These are phyloP conservation scores for Hypoxylon perforatum DNA, from an alignment of 495 filamentous ascomycete genomes.

Conservation along the genomic window DNA sequence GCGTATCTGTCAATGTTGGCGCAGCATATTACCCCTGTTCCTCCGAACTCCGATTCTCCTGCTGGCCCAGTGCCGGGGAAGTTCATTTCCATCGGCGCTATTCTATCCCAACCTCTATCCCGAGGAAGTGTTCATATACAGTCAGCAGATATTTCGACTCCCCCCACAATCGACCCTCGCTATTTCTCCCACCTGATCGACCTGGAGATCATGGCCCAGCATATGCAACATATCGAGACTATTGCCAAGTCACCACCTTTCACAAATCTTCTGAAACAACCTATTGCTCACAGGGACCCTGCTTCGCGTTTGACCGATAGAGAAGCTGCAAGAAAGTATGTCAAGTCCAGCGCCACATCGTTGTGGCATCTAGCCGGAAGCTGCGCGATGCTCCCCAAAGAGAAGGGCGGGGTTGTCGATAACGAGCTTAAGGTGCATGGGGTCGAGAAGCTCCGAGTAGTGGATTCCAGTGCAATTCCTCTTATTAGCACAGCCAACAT, in stretches of 20 bases:
- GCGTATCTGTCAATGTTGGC: slow-evolving; percentile 6
- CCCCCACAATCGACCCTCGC: slow-evolving; percentile 41
- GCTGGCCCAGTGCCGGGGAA: slow-evolving; percentile 33
- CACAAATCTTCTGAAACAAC: slow-evolving; percentile 30
- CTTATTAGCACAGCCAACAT: too few species aligned
- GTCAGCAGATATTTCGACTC: slow-evolving; percentile 37
- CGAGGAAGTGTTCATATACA: neutral
- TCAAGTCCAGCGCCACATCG: slow-evolving; percentile 10
- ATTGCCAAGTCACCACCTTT: slow-evolving; percentile 47
- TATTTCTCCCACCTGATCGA: neutral
- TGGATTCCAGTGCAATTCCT: too few species aligned
- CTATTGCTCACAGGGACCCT: neutral
- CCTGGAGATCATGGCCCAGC: neutral
- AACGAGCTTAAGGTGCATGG: too few species aligned
- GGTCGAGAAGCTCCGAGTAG: too few species aligned
- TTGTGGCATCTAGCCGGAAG: slow-evolving; percentile 54
- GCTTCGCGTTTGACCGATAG: slow-evolving; percentile 6
- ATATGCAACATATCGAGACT: slow-evolving; percentile 21
- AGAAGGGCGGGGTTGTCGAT: too few species aligned
- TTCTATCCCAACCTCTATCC: neutral
- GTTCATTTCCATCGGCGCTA: slow-evolving; percentile 10
- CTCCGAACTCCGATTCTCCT: neutral
- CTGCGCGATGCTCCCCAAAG: slow-evolving; percentile 8
- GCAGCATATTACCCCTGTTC: neutral
- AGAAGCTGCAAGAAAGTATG: slow-evolving; percentile 26